Evolutionary conservation across 371 early-diverging fungal genomes (phyloP).

Genomic region (Encephalitozoon romaleae): DNA sequence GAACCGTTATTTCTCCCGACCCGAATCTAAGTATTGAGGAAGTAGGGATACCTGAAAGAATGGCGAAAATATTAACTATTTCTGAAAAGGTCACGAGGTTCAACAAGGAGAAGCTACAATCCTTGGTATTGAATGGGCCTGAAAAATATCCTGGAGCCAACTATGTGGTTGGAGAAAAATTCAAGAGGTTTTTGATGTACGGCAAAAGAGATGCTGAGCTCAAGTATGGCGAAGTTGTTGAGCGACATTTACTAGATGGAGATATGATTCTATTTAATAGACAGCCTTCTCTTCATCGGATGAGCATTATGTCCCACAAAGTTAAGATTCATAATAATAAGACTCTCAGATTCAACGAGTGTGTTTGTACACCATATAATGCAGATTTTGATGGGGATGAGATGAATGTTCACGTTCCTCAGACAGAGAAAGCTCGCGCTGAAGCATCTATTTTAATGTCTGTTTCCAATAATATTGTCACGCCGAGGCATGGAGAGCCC

Average conservation of each 20-base stretch:
- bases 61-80: conserved; percentile 87
- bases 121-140: conserved; percentile 71
- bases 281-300: conserved; percentile 94
- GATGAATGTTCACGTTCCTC: conserved; percentile 99
- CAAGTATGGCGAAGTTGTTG: conserved; percentile 81
- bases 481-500: conserved; percentile 91
- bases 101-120: conserved; percentile 73
- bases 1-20: conserved; percentile 98
- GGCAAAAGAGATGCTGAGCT: conserved; percentile 70
- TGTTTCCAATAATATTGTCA: conserved; percentile 83
- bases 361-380: conserved; percentile 96
- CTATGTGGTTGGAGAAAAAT: conserved; percentile 66
- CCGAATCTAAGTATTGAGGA: conserved; percentile 96
- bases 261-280: conserved; percentile 98
- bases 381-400: conserved; percentile 99
- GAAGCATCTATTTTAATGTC: conserved; percentile 94
- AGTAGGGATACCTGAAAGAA: conserved; percentile 81
- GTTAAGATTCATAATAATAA: conserved; percentile 84
- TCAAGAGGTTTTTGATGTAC: conserved; percentile 67
- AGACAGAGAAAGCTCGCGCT: conserved; percentile 91
- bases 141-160: conserved; percentile 86
- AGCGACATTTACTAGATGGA: conserved; percentile 83
- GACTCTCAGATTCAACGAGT: conserved; percentile 96
- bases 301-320: conserved; percentile 90
- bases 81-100: conserved; percentile 81